Conservation (phyloP, 2,329 filamentous ascomycete species). For the Colletotrichum sp. region DNA sequence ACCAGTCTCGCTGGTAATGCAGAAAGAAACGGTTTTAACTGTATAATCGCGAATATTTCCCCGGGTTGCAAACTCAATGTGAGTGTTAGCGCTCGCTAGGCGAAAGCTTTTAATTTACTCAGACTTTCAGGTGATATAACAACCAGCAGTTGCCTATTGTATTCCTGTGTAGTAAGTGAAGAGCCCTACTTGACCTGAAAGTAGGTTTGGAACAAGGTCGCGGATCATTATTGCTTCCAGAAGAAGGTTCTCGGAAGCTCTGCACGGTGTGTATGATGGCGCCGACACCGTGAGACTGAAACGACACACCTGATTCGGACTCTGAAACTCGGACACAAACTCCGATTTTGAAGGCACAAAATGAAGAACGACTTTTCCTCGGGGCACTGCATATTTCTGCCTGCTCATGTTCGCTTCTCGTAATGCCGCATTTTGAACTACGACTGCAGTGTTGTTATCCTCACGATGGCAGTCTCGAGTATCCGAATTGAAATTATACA, state of each 20-base stretch:
- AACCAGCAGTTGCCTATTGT: neutral
- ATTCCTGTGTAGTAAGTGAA: neutral
- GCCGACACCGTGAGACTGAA: neutral
- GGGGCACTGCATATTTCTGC: fast-evolving
- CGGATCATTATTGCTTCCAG: neutral
- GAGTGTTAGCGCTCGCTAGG: neutral
- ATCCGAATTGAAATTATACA: fast-evolving
- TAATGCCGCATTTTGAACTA: too few relatives aligned
- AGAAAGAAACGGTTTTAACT: neutral
- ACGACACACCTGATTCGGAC: neutral
- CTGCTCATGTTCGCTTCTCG: neutral
- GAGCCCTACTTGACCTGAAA: neutral
- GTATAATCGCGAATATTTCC: neutral
- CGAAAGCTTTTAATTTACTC: neutral
- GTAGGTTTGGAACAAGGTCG: neutral
- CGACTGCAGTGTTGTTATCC: neutral
- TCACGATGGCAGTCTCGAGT: neutral
- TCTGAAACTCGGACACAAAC: neutral
- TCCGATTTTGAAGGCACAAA: neutral
- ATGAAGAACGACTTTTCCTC: neutral
- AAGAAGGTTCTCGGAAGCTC: neutral
- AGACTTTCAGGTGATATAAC: neutral
- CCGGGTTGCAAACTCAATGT: neutral
- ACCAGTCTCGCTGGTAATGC: neutral
- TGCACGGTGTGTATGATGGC: neutral